Base-by-base conservation (phyloP, 805 yeast species). In the Starmerella geochares region DNA sequence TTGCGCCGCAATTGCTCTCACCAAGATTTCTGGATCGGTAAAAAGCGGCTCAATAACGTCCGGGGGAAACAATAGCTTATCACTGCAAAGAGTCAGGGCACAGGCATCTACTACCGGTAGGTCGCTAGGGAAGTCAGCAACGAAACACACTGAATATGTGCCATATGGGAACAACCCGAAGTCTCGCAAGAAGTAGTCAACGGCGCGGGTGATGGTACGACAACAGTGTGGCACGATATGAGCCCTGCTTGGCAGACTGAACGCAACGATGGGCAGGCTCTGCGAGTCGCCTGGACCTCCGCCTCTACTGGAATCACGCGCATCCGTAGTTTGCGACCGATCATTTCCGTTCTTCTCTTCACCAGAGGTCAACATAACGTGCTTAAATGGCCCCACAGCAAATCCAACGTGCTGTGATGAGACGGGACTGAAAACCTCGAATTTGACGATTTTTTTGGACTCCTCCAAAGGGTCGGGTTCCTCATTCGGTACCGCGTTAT, bases 391-490 rank as follows among this genome's bases (percentile, higher is more conserved):
- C 0, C 97, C 98, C 3, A 87, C 77, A 0, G 95, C 88, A 81
- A 94, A 92, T 0, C 97, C 97, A 19, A 92, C 72, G 65, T 90
- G 96, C 58, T 88, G 96, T 0, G 98, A 86, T 32, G 94, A 81
- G 1, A 86, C 83, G 0, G 97, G 95, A 49, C 81, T 84, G 61
- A 80, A 81, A 8, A 85, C 69, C 14, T 81, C 78, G 71, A 80
- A 90, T 19, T 79, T 72, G 45, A 77, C 86, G 1, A 81, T 72
- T 58, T 87, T 90, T 61, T 86, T 86, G 3, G 82, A 72, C 31
- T 76, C 63, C 63, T 87, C 94, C 4, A 77, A 70, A 0, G 87
- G 80, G 60, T 87, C 95, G 0, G 90, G 83, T 2, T 75, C 68
- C 41, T 72, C 74, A 27, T 72, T 71, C 3, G 76, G 75, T 5